Evolutionary conservation across 371 early-diverging fungal genomes (phyloP), one percentile per base, ranked within the genome.

Genomic region (Apophysomyces ossiformis): DNA sequence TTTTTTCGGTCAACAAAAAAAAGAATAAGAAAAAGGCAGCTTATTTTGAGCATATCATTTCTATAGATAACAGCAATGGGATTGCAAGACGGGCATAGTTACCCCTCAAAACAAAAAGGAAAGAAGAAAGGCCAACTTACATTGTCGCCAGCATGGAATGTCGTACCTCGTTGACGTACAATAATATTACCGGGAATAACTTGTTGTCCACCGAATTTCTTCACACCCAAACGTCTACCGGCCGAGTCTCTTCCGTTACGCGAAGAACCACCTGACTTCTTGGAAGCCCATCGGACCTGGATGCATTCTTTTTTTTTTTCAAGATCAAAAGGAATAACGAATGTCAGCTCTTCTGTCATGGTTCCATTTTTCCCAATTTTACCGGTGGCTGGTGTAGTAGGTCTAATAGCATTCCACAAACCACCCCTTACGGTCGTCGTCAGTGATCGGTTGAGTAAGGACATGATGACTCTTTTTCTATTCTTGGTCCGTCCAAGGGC

Each of bases 191-290:
- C 97, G 5, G 96, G 90, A 56, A 91, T 75, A 15, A 94, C 94
- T 60, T 85, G 80, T 79, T 92, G 85, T 39, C 93, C 93, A 76
- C 92, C 89, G 73, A 90, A 90, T 69, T 91, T 90, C 82, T 98
- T 98, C 66, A 97, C 89, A 16, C 99, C 98, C 41, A 96, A 87
- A 71, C 93, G 89, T 77, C 95, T 92, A 83, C 97, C 96, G 56
- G 94, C 90, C 13, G 97, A 95, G 72, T 96, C 95, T 69, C 98
- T 89, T 41, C 93, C 93, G 86, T 97, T 98, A 71, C 89, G 90
- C 54, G 95, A 89, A 15, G 94, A 92, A 70, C 97, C 98, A 61
- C 96, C 95, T 15, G 95, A 81, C 75, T 93, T 94, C 74, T 98
- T 97, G 37, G 95, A 88, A 44, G 98, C 98, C 82, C 86, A 90